Conservation (phyloP, 2,329 filamentous ascomycete genomes). For the Mycosphaerelloides madeirae region DNA sequence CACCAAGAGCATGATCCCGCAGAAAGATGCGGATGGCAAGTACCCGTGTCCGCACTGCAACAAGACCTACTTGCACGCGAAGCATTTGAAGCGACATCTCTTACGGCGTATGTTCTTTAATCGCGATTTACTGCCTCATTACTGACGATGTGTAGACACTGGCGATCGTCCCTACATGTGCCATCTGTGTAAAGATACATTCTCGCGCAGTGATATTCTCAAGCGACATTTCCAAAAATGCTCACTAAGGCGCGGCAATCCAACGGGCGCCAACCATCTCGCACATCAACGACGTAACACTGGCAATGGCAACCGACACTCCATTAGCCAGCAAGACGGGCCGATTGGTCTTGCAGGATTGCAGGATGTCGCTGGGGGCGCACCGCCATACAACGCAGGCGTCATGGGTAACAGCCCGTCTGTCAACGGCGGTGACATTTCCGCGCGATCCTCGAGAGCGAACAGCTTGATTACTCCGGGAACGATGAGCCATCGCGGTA, state of each 20-base stretch:
- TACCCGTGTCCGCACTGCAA: conserved; percentile 97
- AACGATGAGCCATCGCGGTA: conserved; percentile 31
- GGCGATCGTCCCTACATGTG: conserved; percentile 98
- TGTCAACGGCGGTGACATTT: conserved; percentile 39
- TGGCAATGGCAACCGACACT: conserved; percentile 43
- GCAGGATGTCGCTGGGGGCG: conserved; percentile 28
- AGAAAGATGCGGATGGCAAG: conserved; percentile 95
- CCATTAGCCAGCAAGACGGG: conserved; percentile 33
- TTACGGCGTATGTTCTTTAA: conserved; percentile 73
- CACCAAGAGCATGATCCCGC: conserved; percentile 77
- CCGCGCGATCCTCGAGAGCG: conserved; percentile 45
- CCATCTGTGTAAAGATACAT: conserved; percentile 94
- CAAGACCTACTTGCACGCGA: conserved; percentile 95
- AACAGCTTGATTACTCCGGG: conserved; percentile 46
- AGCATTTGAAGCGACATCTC: conserved; percentile 95
- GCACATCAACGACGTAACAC: conserved; percentile 58
- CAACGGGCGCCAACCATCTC: conserved; percentile 88
- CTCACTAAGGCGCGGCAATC: conserved; percentile 91
- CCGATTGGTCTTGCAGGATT: conserved; percentile 34
- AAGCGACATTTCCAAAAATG: conserved; percentile 99
- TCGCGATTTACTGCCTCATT: conserved; percentile 6
- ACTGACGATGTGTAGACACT: conserved; percentile 63
- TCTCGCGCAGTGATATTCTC: conserved; percentile 94
- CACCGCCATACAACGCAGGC: conserved; percentile 25
- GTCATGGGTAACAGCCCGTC: conserved; percentile 30